phyloP scores from a whole-genome alignment of 1,284 basidiomycete species.

The Trichosporon asahii region DNA sequence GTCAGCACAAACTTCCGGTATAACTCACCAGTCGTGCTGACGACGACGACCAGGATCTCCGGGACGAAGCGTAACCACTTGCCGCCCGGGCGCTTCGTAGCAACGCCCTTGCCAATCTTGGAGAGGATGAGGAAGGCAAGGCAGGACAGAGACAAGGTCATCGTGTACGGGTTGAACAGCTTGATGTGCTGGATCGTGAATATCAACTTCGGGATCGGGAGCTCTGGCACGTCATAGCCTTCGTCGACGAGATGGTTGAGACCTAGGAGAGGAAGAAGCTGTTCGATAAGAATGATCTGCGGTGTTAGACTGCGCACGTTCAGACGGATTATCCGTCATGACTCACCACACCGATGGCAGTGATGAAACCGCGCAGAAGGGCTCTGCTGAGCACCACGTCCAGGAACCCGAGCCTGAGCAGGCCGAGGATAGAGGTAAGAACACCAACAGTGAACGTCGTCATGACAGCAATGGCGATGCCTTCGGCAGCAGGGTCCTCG shows the following conservation, averaged over 20 bases:
- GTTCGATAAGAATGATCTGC: slow-evolving; percentile 61
- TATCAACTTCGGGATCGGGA: slow-evolving; percentile 67
- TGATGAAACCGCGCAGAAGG: slow-evolving; percentile 71
- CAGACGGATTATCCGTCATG: background rate
- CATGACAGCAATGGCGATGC: slow-evolving; percentile 61
- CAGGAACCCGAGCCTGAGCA: slow-evolving; percentile 86
- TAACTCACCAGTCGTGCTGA: slow-evolving; percentile 68
- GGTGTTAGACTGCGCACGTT: slow-evolving; percentile 43
- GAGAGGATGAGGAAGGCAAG: slow-evolving; percentile 64
- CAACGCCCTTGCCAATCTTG: slow-evolving; percentile 55
- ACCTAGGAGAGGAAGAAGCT: slow-evolving; percentile 62
- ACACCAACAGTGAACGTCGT: slow-evolving; percentile 84
- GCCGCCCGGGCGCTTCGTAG: slow-evolving; percentile 49
- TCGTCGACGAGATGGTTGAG: slow-evolving; percentile 61
- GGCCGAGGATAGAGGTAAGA: slow-evolving; percentile 78
- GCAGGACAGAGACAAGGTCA: slow-evolving; percentile 66
- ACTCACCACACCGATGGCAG: slow-evolving; percentile 49
- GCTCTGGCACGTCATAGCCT: slow-evolving; percentile 21
- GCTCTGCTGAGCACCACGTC: slow-evolving; percentile 91
- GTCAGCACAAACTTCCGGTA: background rate
- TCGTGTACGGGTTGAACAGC: slow-evolving; percentile 64
- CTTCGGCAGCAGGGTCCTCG: slow-evolving; percentile 55
- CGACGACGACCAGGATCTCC: slow-evolving; percentile 75
- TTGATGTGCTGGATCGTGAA: slow-evolving; percentile 69
- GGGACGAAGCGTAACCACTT: slow-evolving; percentile 73